These are phyloP conservation scores for Obba rivulosa DNA, from an alignment of 768 basidiomycete species.

Conservation along the genomic window DNA sequence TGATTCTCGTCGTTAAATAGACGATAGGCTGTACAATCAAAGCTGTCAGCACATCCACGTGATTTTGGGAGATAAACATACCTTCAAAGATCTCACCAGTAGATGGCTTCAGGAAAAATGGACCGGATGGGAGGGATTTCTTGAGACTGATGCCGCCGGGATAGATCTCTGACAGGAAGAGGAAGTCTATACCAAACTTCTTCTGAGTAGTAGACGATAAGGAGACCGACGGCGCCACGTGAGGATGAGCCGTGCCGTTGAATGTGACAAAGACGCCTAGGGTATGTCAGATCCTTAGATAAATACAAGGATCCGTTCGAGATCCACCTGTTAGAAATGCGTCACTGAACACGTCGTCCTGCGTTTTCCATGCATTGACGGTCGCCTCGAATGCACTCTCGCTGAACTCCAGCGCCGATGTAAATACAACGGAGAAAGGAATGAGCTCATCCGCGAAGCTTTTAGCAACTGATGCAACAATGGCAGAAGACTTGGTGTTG, in stretches of 20 bases:
- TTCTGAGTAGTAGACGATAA: constrained; percentile 4
- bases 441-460: constrained; percentile 6
- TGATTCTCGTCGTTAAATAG: constrained; percentile 39
- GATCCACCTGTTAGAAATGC: constrained; percentile 17
- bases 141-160: constrained; percentile 10
- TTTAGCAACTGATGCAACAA: not conserved
- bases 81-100: constrained; percentile 23
- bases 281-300: not conserved
- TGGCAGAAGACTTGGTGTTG: not conserved
- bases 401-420: constrained; percentile 10
- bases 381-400: constrained; percentile 10
- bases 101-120: constrained; percentile 19
- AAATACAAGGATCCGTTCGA: not conserved
- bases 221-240: constrained; percentile 1
- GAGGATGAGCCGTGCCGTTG: constrained; percentile 7
- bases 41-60: not conserved
- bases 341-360: constrained; percentile 22
- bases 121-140: constrained; percentile 16
- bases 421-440: constrained; percentile 22
- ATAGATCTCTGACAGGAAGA: constrained; percentile 10
- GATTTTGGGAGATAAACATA: not conserved
- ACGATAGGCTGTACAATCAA: constrained; percentile 26
- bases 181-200: constrained; percentile 11
- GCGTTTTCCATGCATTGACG: constrained; percentile 6
- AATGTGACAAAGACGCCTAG: constrained; percentile 19